Evolutionary conservation across 83 land plant species (phyloP), one percentile per base, ranked within the genome.

Genomic region (Thuja plicata): DNA sequence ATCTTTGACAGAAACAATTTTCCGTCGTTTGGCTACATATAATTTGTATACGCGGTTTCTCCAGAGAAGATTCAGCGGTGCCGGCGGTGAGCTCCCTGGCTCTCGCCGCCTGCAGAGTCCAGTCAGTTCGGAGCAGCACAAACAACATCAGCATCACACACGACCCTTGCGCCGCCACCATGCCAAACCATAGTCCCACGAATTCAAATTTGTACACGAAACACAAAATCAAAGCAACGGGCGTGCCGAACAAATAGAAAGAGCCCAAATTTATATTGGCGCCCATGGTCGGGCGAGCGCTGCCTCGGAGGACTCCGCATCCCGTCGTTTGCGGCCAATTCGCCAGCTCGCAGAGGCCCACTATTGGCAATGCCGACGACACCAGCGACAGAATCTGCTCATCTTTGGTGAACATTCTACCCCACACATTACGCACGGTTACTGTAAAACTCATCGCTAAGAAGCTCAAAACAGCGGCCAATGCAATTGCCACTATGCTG

Each of bases 251-350:
- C 78, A 92, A 80, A 60, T 94, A 94, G 48, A 94, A 94, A 24
- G 96, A 94, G 30, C 93, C 89, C 3, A 94, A 91, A 89, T 94
- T 94, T 30, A 94, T 93, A 62, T 91, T 89, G 2, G 93, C 96
- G 48, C 94, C 96, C 21, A 88, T 89, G 76, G 82, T 35, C 7
- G 96, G 96, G 27, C 96, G 85, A 3, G 96, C 96, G 84, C 91
- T 93, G 27, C 96, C 96, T 55, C 96, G 60, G 3, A 94, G 90
- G 15, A 94, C 94, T 81, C 96, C 94, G 87, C 96, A 94, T 3
- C 92, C 94, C 30, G 93, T 94, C 85, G 96, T 94, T 91, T 94
- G 96, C 38, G 96, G 94, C 60, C 92, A 93, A 91, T 94, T 94
- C 32, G 94, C 94, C 74, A 94, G 90, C 91, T 94, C 96, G 90